Percentiles rank a stretch among this genome's conserved stretches.
Evolutionary conservation across 495 filamentous ascomycete genomes (phyloP).

Genomic region (Aspergillus homomorphus): DNA sequence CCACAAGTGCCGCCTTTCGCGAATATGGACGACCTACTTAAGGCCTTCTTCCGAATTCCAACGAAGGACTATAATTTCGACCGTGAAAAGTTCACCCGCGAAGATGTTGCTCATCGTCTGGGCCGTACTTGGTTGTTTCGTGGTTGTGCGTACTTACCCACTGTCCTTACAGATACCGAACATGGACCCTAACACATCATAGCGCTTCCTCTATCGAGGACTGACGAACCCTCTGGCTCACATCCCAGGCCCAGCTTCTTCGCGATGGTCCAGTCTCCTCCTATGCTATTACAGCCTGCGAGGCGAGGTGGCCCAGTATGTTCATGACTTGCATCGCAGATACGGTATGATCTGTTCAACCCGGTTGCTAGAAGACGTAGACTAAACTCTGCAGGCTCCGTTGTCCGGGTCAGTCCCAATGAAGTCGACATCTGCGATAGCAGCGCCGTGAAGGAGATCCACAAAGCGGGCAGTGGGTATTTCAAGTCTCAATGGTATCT

Average conservation of each 20-base stretch:
- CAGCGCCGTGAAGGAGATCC: conserved; percentile 31
- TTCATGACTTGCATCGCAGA: conserved; percentile 17
- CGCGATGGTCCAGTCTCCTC: conserved; percentile 13
- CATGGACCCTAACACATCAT: neutral
- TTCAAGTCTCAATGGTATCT: conserved; percentile 22
- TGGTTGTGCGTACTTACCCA: neutral
- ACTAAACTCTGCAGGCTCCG: conserved; percentile 24
- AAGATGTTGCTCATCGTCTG: neutral
- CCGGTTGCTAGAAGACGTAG: neutral
- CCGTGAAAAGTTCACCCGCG: neutral
- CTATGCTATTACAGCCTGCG: conserved; percentile 2
- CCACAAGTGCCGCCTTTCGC: no score
- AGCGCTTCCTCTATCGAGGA: neutral
- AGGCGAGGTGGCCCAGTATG: conserved; percentile 9
- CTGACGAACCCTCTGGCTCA: neutral
- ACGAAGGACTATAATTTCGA: no score
- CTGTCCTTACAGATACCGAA: neutral
- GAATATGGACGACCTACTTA: no score
- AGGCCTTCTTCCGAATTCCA: no score
- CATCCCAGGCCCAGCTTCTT: conserved; percentile 9
- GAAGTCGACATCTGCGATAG: conserved; percentile 37
- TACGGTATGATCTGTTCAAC: conserved; percentile 17
- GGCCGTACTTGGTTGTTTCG: neutral
- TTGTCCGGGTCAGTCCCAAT: conserved; percentile 41
- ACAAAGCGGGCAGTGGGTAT: conserved; percentile 28